Evolutionary conservation across 2,329 filamentous ascomycete genomes (phyloP), one percentile per base, ranked within the genome.

Genomic region (Claviceps cyperi): DNA sequence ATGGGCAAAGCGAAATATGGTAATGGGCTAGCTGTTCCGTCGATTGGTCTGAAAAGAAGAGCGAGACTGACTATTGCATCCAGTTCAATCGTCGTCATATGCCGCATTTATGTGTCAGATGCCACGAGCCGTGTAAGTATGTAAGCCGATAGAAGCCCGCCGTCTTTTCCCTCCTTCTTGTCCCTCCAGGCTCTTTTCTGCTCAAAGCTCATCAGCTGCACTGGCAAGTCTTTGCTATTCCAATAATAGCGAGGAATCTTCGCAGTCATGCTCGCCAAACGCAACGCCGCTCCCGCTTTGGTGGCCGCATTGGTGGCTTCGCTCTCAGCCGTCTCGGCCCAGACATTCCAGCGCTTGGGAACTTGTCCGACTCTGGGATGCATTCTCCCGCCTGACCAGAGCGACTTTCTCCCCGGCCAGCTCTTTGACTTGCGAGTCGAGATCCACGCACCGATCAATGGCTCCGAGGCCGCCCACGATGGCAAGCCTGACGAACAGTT

Each of bases 401-500:
- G 83, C 55, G 86, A 92, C 60, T 92, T 92, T 68, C 75, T 94
- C 1, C 81, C 86, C 5, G 86, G 86, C 13, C 86, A 92, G 68
- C 83, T 78, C 64, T 92, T 92, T 60, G 87, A 92, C 62, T 81
- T 94, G 54, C 82, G 86, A 52, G 76, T 91, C 52, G 86, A 92
- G 64, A 78, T 92, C 32, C 86, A 91, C 62, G 84, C 85, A 9
- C 86, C 86, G 5, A 73, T 83, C 61, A 92, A 92, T 65, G 86
- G 87, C 56, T 85, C 83, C 38, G 85, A 92, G 66, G 81, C 81
- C n/a, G 85, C 80, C 53, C 77, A 80, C 56, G 67, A 77, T 51
- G 79, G 79, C 52, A 73, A 78, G 56, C 81, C 85, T 14, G 85
- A 92, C 62, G 76, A 84, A 60, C 74, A 78, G 48, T 92, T 94